Evolutionary conservation across 371 early-diverging fungal genomes (phyloP).

Genomic region (Vavraia culicis): DNA sequence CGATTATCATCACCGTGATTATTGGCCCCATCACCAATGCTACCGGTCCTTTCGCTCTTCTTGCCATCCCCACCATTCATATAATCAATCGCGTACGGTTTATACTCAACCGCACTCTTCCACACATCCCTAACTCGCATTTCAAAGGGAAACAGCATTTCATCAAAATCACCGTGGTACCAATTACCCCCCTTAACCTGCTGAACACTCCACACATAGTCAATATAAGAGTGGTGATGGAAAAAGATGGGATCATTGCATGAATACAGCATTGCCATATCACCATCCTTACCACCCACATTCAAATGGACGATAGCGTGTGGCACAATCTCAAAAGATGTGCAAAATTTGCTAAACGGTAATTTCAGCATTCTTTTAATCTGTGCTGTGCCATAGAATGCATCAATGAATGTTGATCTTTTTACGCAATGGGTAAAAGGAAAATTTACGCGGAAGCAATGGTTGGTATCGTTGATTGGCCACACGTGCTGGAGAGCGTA

Average conservation of each 20-base stretch:
- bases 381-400: slow-evolving; percentile 35
- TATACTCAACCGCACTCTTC: too few species aligned
- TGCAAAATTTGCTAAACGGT: slow-evolving; percentile 39
- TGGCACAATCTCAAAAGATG: slow-evolving; percentile 42
- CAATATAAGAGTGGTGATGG: slow-evolving; percentile 47
- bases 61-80: too few species aligned
- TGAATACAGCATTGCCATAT: slow-evolving; percentile 24
- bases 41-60: too few species aligned
- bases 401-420: slow-evolving; percentile 25
- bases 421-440: slow-evolving; percentile 18
- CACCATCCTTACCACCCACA: slow-evolving; percentile 44
- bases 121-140: too few species aligned
- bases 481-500: slow-evolving; percentile 7
- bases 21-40: too few species aligned
- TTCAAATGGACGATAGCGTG: slow-evolving; percentile 45
- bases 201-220: slow-evolving; percentile 48
- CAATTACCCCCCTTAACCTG: too few species aligned
- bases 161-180: too few species aligned
- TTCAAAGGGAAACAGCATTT: too few species aligned
- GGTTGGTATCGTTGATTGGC: slow-evolving; percentile 4
- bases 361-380: slow-evolving; percentile 41
- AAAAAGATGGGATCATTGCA: slow-evolving; percentile 48
- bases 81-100: too few species aligned
- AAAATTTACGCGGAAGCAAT: slow-evolving; percentile 21
- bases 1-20: too few species aligned